Conservation (phyloP, 305 asterid species). For the Fraxinus albicans region DNA sequence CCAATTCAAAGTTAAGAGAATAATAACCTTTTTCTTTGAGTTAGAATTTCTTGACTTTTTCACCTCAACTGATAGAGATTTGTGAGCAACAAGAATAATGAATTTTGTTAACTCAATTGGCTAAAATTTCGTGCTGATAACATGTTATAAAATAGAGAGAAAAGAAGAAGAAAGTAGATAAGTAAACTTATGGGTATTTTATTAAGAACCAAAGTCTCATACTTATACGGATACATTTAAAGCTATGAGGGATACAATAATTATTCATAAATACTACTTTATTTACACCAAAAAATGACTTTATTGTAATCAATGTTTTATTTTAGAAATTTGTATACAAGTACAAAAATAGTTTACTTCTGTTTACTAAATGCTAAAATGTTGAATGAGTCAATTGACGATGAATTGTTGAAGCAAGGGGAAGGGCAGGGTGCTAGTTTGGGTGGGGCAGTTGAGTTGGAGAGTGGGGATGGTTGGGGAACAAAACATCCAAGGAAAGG, state of each 20-base stretch:
- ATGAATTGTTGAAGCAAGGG: background rate
- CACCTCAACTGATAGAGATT: background rate
- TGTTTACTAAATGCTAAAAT: background rate
- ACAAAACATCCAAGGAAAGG: background rate
- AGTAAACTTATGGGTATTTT: too few relatives aligned
- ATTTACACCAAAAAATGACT: background rate
- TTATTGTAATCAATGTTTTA: background rate
- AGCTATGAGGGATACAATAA: too few relatives aligned
- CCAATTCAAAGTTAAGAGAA: background rate
- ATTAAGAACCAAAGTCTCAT: background rate
- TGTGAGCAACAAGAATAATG: background rate
- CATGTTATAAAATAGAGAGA: too few relatives aligned
- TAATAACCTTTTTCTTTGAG: too few relatives aligned
- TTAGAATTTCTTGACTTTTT: background rate
- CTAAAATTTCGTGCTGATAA: background rate
- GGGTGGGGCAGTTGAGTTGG: background rate
- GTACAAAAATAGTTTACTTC: background rate
- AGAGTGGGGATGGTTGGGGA: background rate
- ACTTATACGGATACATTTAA: too few relatives aligned
- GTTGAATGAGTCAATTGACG: background rate
- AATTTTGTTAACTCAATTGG: background rate
- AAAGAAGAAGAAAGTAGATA: too few relatives aligned
- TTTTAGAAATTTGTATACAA: background rate
- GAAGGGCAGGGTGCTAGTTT: background rate
- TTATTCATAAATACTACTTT: background rate